Percentiles rank a stretch among this genome's conserved stretches.
Conservation (phyloP, 2,329 filamentous ascomycete genomes). For the Arthrobotrys sphaeroides region DNA sequence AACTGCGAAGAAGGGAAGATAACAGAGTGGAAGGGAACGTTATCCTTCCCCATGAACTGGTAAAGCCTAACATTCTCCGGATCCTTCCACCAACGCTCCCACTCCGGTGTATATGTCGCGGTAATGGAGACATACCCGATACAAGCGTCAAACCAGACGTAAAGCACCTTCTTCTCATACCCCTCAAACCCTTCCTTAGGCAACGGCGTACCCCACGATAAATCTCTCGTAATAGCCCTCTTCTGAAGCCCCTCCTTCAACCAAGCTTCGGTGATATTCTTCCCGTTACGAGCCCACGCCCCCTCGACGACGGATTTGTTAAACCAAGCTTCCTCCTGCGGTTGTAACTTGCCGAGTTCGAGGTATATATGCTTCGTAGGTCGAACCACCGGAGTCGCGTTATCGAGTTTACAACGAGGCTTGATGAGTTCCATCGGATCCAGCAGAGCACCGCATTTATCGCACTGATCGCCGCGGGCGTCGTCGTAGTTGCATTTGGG, state of each 20-base stretch:
- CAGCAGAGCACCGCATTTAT: conserved; percentile 76
- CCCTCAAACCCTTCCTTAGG: conserved; percentile 64
- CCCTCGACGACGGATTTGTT: conserved; percentile 77
- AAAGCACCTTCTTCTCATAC: conserved; percentile 82
- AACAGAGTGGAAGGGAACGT: conserved; percentile 86
- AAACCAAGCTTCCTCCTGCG: conserved; percentile 80
- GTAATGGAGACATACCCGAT: conserved; percentile 97
- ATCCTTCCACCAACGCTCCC: conserved; percentile 95
- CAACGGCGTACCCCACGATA: conserved; percentile 79
- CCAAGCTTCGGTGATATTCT: conserved; percentile 81
- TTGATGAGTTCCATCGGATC: conserved; percentile 81
- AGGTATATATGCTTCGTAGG: conserved; percentile 92
- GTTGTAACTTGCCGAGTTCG: conserved; percentile 82
- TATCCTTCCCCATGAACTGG: conserved; percentile 96
- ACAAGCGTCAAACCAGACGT: conserved; percentile 92
- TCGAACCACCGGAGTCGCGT: conserved; percentile 78
- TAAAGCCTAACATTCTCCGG: conserved; percentile 87
- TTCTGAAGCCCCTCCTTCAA: conserved; percentile 83
- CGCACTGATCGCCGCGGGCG: conserved; percentile 78
- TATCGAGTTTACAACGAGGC: conserved; percentile 90
- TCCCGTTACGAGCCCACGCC: conserved; percentile 78
- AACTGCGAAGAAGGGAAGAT: conserved; percentile 90
- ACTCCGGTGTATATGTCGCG: conserved; percentile 84
- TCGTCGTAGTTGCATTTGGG: conserved; percentile 74
- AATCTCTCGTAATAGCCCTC: conserved; percentile 88